Evolutionary conservation across 2,329 filamentous ascomycete genomes (phyloP), one percentile per base, ranked within the genome.

Genomic region (Diplodia scrobiculata): DNA sequence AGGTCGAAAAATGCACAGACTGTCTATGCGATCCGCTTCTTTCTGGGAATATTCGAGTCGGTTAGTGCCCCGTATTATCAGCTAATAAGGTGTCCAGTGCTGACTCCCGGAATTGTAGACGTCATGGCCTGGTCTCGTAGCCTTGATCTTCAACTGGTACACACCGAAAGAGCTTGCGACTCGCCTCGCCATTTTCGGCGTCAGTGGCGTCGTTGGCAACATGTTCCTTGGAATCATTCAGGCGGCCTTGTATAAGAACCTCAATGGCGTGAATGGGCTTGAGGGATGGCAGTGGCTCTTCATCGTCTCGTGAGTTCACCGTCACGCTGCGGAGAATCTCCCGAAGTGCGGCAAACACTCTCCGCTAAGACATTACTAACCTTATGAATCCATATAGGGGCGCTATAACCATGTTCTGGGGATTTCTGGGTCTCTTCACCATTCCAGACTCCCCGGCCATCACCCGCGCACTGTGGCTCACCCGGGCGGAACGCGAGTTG

Each of bases 61-160:
- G 75, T 62, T 11, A 7, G 55, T 36, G n/a, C 10, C 1, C 13
- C 1, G 5, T 10, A 19, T 4, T 6, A 29, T 21, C 14, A 50
- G 3, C 17, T 1, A 50, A 7, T 5, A 1, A 17, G 5, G 1
- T 14, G 11, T 5, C 5, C 3, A 11, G n/a, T 2, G 9, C 32
- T 50, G 14, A 59, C 19, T 0, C 11, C 17, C 4, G 5, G 1
- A 19, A 32, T 13, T 50, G 2, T 6, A 62, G 58, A 62, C 58
- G 6, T 62, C 73, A 17, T 78, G 76, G 63, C 68, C 72, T 1
- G 77, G 77, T 1, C 76, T 73, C 3, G 76, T 78, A 41, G 78
- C 76, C 60, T 74, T 80, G 17, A 70, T 81, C 0, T 75, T 77
- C 1, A 78, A 76, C 11, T 82, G 79, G 79, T 82, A 81, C 63